These are phyloP conservation scores for Candolleomyces aberdarensis DNA, from an alignment of 768 basidiomycete species.

Conservation along the genomic window DNA sequence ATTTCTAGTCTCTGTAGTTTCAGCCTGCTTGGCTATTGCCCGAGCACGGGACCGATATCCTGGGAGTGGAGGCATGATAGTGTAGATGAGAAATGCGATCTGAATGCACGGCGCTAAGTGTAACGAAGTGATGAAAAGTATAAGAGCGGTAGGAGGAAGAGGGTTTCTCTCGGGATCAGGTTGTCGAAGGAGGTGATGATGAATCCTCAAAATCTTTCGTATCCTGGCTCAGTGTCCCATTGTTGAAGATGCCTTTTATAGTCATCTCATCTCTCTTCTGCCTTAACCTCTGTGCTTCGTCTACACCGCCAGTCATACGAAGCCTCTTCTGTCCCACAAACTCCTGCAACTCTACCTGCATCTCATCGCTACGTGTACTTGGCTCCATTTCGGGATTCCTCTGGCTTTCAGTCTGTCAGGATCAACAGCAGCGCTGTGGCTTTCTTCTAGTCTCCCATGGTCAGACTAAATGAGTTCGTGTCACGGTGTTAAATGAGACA, in stretches of 20 bases:
- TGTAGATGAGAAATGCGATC: too few species aligned
- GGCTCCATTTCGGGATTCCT: slow-evolving; percentile 75
- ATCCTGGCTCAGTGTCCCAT: not conserved
- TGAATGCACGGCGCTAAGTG: too few species aligned
- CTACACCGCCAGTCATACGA: slow-evolving; percentile 93
- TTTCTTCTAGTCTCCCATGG: slow-evolving; percentile 44
- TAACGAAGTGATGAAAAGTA: too few species aligned
- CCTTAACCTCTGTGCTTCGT: slow-evolving; percentile 85
- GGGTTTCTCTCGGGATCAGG: not conserved
- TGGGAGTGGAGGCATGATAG: too few species aligned
- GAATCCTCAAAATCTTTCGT: not conserved
- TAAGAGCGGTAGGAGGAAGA: too few species aligned
- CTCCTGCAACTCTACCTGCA: slow-evolving; percentile 78
- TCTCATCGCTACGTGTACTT: slow-evolving; percentile 71
- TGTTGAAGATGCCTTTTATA: slow-evolving; percentile 82
- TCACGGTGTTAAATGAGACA: too few species aligned
- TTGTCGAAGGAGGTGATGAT: not conserved
- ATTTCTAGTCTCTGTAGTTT: too few species aligned
- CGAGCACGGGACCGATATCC: too few species aligned
- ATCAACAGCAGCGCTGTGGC: slow-evolving; percentile 68
- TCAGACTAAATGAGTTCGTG: too few species aligned
- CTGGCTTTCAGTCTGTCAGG: slow-evolving; percentile 83
- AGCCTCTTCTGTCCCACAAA: slow-evolving; percentile 88
- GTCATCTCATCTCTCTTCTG: slow-evolving; percentile 82
- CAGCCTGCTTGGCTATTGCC: too few species aligned